These are phyloP conservation scores for Avicennia marina DNA, from an alignment of 257 asterid genomes.

Conservation along the genomic window DNA sequence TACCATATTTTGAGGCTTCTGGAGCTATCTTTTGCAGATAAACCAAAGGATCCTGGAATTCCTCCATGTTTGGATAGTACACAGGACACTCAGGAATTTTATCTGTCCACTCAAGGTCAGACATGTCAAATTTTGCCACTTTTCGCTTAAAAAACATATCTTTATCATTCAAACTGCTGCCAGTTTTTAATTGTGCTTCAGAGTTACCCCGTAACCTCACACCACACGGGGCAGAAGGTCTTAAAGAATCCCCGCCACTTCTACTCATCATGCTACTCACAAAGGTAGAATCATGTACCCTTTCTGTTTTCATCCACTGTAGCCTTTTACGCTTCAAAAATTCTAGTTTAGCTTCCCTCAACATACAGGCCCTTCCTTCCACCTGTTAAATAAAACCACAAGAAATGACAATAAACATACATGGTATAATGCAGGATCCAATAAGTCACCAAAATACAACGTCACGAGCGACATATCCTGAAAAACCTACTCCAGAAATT, in stretches of 20 bases:
- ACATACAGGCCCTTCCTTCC: conserved; percentile 71
- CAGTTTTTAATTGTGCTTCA: conserved; percentile 38
- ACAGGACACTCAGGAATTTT: conserved; percentile 87
- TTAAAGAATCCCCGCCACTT: conserved; percentile 77
- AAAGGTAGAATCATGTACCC: conserved; percentile 37
- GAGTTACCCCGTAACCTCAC: conserved; percentile 48
- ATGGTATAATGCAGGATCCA: no score
- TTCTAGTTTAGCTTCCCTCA: conserved; percentile 81
- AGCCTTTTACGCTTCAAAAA: conserved; percentile 82
- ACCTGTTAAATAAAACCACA: conserved; percentile 52
- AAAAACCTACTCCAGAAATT: not conserved
- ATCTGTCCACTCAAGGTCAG: conserved; percentile 78
- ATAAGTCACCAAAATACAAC: not conserved
- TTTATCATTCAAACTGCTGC: conserved; percentile 37
- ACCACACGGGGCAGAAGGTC: conserved; percentile 77
- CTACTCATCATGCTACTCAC: conserved; percentile 48
- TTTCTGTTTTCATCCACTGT: conserved; percentile 60
- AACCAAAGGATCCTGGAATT: conserved; percentile 87
- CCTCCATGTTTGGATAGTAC: conserved; percentile 73
- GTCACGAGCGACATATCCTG: not conserved
- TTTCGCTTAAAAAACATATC: conserved; percentile 57
- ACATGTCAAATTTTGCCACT: conserved; percentile 64
- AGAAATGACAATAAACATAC: not conserved
- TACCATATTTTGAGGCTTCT: conserved; percentile 94
- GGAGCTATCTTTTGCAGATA: conserved; percentile 94